Conservation (phyloP, 2,329 filamentous ascomycete species). For the Neurospora sp. region DNA sequence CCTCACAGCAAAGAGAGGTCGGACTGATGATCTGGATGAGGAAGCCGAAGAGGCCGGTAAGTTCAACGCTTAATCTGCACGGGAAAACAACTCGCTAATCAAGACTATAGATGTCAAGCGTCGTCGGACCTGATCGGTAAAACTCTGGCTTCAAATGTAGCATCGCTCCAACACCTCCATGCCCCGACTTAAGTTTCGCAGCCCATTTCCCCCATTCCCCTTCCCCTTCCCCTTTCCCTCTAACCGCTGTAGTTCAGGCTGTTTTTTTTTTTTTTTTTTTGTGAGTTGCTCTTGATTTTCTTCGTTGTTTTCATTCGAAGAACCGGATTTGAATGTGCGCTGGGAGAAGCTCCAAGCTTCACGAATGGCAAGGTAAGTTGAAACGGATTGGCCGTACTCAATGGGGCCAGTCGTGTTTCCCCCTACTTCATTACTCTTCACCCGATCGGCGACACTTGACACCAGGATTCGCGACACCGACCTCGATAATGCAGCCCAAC, state of each 20-base stretch:
- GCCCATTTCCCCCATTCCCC: neutral
- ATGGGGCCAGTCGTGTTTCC: neutral
- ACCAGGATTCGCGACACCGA: neutral
- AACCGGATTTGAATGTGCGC: neutral
- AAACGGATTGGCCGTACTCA: neutral
- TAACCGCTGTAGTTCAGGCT: neutral
- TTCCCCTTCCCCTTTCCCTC: neutral
- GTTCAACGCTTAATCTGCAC: neutral
- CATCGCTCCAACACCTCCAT: neutral
- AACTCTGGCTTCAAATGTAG: slow-evolving; percentile 1
- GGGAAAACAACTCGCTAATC: slow-evolving; percentile 4
- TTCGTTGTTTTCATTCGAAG: neutral
- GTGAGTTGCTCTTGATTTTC: neutral
- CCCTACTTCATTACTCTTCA: neutral
- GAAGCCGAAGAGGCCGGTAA: slow-evolving; percentile 20
- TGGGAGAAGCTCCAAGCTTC: neutral
- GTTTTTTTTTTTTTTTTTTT: neutral
- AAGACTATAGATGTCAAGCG: slow-evolving; percentile 17
- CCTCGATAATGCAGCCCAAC: neutral
- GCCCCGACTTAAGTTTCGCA: neutral
- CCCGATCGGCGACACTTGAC: neutral
- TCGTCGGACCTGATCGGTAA: slow-evolving; percentile 19
- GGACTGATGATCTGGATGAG: slow-evolving; percentile 18
- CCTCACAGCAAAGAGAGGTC: slow-evolving; percentile 22
- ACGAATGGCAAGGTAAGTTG: neutral